A percentile compares a stretch with the other conserved stretches of the same genome.
Evolutionary conservation across 495 filamentous ascomycete species (phyloP).

Genomic region (Aspergillus olivimuriae): DNA sequence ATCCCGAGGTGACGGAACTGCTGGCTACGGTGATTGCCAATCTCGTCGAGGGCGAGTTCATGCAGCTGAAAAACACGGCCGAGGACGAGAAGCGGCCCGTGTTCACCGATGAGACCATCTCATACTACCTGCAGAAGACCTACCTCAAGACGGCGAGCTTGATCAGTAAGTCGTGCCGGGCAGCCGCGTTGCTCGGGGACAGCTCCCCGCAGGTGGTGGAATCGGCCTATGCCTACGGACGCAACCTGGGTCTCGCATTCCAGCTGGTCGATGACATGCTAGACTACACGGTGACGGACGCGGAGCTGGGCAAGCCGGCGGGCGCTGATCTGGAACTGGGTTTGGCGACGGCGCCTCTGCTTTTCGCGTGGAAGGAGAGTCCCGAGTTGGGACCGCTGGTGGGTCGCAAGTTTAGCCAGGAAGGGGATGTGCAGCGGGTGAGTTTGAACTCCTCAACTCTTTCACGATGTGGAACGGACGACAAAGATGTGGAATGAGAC

Average conservation of each 20-base stretch:
- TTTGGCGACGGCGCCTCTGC: slow-evolving; percentile 86
- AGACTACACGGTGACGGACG: slow-evolving; percentile 82
- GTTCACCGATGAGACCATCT: slow-evolving; percentile 79
- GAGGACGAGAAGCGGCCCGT: slow-evolving; percentile 73
- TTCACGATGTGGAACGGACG: no score
- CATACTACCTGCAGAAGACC: slow-evolving; percentile 98
- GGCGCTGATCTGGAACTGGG: slow-evolving; percentile 93
- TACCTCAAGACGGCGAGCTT: slow-evolving; percentile 94
- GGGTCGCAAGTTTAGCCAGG: slow-evolving; percentile 76
- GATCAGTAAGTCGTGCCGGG: slow-evolving; percentile 92
- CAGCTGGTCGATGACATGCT: slow-evolving; percentile 98
- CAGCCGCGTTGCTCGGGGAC: slow-evolving; percentile 78
- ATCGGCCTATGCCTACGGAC: slow-evolving; percentile 84
- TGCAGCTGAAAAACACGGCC: slow-evolving; percentile 96
- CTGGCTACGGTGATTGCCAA: slow-evolving; percentile 96
- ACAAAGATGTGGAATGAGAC: not conserved
- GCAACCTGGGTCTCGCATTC: slow-evolving; percentile 89
- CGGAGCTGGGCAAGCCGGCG: slow-evolving; percentile 87
- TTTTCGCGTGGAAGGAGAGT: slow-evolving; percentile 93
- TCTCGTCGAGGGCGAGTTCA: slow-evolving; percentile 96
- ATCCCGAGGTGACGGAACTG: slow-evolving; percentile 91
- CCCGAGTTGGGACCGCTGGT: slow-evolving; percentile 81
- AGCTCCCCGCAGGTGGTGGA: slow-evolving; percentile 74
- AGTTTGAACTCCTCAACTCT: slow-evolving; percentile 32
- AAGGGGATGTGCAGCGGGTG: slow-evolving; percentile 81